Conservation (phyloP, 768 basidiomycete species). For the Rhizopogon salebrosus region DNA sequence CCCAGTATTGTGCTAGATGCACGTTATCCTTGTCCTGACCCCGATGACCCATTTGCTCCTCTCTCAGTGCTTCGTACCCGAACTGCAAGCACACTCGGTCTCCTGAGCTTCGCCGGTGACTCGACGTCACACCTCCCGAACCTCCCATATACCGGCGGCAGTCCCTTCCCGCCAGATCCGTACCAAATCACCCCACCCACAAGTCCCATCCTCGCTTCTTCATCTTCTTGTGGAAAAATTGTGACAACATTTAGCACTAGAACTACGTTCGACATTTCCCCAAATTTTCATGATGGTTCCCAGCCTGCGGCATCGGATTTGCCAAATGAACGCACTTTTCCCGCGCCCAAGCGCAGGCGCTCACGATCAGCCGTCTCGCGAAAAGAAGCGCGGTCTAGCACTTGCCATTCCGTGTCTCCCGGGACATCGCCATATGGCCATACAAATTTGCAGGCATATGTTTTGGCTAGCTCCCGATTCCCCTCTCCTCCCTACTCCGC, state of each 20-base stretch:
- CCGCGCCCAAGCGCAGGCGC: slow-evolving; percentile 27
- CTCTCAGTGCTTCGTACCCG: slow-evolving; percentile 61
- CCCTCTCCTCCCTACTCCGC: slow-evolving; percentile 25
- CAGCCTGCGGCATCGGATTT: slow-evolving; percentile 12
- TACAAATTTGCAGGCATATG: slow-evolving; percentile 20
- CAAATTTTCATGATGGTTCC: slow-evolving; percentile 1
- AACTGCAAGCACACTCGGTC: slow-evolving; percentile 38
- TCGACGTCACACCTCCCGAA: slow-evolving; percentile 26
- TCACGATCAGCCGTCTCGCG: slow-evolving; percentile 29
- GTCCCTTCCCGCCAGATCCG: slow-evolving; percentile 27
- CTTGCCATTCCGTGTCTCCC: slow-evolving; percentile 16
- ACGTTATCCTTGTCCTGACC: slow-evolving; percentile 65
- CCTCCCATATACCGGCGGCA: slow-evolving; percentile 25
- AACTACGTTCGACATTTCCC: slow-evolving; percentile 18
- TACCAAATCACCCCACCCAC: slow-evolving; percentile 17
- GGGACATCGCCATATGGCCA: slow-evolving; percentile 29
- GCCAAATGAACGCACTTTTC: slow-evolving; percentile 7
- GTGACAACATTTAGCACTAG: slow-evolving; percentile 17
- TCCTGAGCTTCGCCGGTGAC: slow-evolving; percentile 25
- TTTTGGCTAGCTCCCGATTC: slow-evolving; percentile 16
- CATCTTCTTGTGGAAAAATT: slow-evolving; percentile 8
- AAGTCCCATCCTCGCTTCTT: not conserved
- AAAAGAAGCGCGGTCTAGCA: slow-evolving; percentile 20
- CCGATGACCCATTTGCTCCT: slow-evolving; percentile 64
- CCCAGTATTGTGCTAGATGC: slow-evolving; percentile 45